Base-by-base conservation (phyloP, 2,329 filamentous ascomycete species). In the Pseudopithomyces chartarum region DNA sequence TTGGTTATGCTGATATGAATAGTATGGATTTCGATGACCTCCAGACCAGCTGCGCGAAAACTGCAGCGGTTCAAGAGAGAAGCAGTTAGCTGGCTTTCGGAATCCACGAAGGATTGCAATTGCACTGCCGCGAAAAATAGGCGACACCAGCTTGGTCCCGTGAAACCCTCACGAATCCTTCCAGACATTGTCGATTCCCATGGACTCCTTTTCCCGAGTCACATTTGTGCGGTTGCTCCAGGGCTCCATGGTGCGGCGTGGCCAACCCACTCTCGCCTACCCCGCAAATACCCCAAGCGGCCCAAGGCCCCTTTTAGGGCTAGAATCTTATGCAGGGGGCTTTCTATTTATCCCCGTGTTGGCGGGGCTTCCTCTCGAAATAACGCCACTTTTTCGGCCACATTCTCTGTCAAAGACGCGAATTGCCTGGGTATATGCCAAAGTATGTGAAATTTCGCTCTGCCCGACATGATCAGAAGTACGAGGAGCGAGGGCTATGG, bases 281-380 rank as follows among this genome's bases (percentile, higher is more conserved):
- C 48, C 36, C 48, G 26, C 23, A 33, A 33, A 11, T 11, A 23
- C n/a, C 10, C n/a, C 8, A n/a, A n/a, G 22, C 48, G 48, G 48
- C 38, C 98, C 58, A 71, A 73, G 66, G 56, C 32, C 47, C 53
- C 43, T 49, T 65, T 61, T 56, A 38, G 26, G n/a, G 46, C 19
- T 40, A 40, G 29, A 11, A 26, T n/a, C 7, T 22, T 20, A 38
- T 48, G 33, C 45, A 17, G n/a, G 20, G 8, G 20, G 17, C 13
- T 43, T 12, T n/a, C 26, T 32, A 13, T 32, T 32, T 45, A 22
- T 11, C 26, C 13, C n/a, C 19, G 39, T 12, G 23, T 19, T 40
- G 4, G 15, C 13, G 13, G n/a, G 19, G n/a, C 11, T 2, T 40
- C 11, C n/a, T 19, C 38, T 40, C 38, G 6, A 40, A 10, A 19